Base-by-base conservation (phyloP, 805 yeast genomes). In the Candida tammaniensis region DNA sequence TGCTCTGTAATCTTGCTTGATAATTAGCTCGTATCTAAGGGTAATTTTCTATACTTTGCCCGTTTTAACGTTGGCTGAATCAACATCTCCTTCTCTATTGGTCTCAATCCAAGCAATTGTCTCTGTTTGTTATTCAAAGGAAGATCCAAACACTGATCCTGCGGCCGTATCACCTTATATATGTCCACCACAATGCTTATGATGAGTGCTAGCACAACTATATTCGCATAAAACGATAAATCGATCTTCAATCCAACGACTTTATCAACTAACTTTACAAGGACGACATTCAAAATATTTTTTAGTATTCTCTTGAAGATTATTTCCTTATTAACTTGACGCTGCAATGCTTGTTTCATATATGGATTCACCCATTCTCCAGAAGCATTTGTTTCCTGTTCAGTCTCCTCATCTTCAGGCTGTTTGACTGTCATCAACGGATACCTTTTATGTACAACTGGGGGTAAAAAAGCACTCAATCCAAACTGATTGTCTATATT, bases 101-200 rank as follows among this genome's bases (percentile, higher is more conserved):
- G 33, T 27, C 43, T 39, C 18, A 75, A 57, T 1, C 79, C 80
- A 24, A 75, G 53, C 11, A 75, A 49, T 24, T 54, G 51, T 30
- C 80, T 52, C 49, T 75, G 80, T 16, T 55, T 57, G 30, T 57
- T 60, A 7, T 59, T 68, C 39, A 75, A 59, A 3, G 78, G 78
- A 38, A 75, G 55, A 47, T 75, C 80, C 22, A 58, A 44, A 43
- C 80, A 74, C 44, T 68, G 70, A 43, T 75, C 80, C 39, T 61
- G 66, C 1, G 72, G 68, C 41, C 59, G 63, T 6, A 61, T 16
- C 11, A 72, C 43, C 27, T 48, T 52, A 24, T 59, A 39, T 3
- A 54, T 18, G 15, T 67, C 51, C 7, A 38, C 4, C 7, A 36
- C 20, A 5, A 38, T 43, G 17, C 31, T 38, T 4, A 33, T 10